These are phyloP conservation scores for Fusarium hainanense DNA, from an alignment of 2,329 filamentous ascomycete species.

Conservation along the genomic window DNA sequence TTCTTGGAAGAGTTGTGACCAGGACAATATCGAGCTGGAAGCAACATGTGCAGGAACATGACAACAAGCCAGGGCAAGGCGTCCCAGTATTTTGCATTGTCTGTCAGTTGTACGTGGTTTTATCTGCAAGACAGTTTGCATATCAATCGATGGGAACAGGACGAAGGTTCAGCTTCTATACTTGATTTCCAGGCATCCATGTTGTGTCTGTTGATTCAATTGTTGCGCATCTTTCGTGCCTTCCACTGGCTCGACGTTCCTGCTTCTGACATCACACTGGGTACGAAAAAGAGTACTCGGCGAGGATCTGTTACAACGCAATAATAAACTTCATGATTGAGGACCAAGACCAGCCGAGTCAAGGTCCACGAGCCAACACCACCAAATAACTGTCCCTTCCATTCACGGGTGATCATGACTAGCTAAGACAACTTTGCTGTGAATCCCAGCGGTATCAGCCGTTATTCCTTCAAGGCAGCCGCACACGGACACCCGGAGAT, in stretches of 20 bases:
- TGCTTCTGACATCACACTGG: constrained; percentile 20
- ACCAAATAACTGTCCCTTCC: constrained; percentile 20
- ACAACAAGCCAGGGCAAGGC: constrained; percentile 7
- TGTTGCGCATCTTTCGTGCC: constrained; percentile 20
- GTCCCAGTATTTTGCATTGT: neutral
- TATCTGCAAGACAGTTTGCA: constrained; percentile 11
- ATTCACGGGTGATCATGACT: constrained; percentile 25
- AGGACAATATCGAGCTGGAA: constrained; percentile 28
- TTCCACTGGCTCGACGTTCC: constrained; percentile 26
- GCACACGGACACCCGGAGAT: constrained; percentile 24
- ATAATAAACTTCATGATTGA: constrained; percentile 46
- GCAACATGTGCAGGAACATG: constrained; percentile 13
- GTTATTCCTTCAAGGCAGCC: neutral
- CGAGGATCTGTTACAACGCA: constrained; percentile 29
- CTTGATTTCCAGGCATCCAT: constrained; percentile 35
- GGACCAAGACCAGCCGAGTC: constrained; percentile 44
- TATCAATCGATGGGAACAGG: constrained; percentile 25
- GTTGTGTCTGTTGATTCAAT: constrained; percentile 23
- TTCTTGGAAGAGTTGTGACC: constrained; percentile 20
- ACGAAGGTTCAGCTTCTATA: constrained; percentile 26
- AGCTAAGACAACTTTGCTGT: neutral
- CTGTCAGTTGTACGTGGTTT: constrained; percentile 6
- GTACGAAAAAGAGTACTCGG: constrained; percentile 26
- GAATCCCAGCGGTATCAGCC: neutral
- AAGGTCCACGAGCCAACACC: constrained; percentile 42